phyloP scores from a whole-genome alignment of 176 grass and related monocot genomes.

The Paspalum notatum region DNA sequence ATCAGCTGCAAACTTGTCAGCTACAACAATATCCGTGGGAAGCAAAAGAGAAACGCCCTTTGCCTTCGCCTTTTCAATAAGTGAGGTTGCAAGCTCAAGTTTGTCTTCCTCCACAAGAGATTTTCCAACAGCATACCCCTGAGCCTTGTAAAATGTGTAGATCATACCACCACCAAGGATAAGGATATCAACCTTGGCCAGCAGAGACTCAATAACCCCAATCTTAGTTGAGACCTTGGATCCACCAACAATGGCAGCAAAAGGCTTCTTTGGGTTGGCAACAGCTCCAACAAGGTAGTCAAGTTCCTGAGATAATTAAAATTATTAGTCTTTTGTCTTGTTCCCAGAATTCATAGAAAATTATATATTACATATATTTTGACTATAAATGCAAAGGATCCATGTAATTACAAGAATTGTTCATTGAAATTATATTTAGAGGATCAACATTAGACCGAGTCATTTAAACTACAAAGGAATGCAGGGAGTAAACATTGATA shows the following conservation, averaged over 20 bases:
- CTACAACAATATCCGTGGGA: slow-evolving; percentile 75
- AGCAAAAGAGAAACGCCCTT: slow-evolving; percentile 86
- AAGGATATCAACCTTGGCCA: slow-evolving; percentile 88
- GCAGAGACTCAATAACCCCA: slow-evolving; percentile 84
- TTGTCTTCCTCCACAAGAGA: slow-evolving; percentile 98
- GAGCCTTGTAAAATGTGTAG: slow-evolving; percentile 94
- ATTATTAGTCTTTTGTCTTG: neutral
- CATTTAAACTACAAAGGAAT: neutral
- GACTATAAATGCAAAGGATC: neutral
- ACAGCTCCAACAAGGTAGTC: slow-evolving; percentile 98
- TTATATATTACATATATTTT: too few relatives aligned
- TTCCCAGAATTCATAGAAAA: too few relatives aligned
- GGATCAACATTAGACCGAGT: neutral
- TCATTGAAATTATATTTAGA: neutral
- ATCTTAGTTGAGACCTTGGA: slow-evolving; percentile 98
- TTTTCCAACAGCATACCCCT: slow-evolving; percentile 82
- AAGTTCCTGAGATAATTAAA: slow-evolving; percentile 60
- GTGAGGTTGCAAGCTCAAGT: slow-evolving; percentile 81
- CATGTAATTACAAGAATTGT: too few relatives aligned
- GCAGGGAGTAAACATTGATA: neutral
- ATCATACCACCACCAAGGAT: slow-evolving; percentile 98
- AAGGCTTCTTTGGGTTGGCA: slow-evolving; percentile 86
- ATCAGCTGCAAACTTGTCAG: slow-evolving; percentile 95
- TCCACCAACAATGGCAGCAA: slow-evolving; percentile 95
- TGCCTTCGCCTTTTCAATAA: slow-evolving; percentile 81